Evolutionary conservation across 2,329 filamentous ascomycete genomes (phyloP), one percentile per base, ranked within the genome.

Genomic region (Pseudocercospora eumusae): DNA sequence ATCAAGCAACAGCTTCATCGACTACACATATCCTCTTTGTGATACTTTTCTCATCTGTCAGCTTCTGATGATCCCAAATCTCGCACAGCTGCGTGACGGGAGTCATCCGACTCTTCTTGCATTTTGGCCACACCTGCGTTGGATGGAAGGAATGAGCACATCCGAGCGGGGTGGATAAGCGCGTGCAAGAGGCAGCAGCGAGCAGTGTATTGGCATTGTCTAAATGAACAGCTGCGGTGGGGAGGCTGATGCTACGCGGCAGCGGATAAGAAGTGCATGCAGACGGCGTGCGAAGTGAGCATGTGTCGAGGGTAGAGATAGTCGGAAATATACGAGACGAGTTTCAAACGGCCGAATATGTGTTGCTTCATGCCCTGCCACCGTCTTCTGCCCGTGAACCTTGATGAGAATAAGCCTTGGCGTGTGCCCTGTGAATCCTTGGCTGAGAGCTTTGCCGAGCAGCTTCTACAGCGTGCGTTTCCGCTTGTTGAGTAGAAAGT

Each of bases 191-290:
- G 20, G 54, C 40, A 57, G 52, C 52, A 47, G 44, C 49, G 42
- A 64, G 61, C 63, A 63, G 61, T 62, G 66, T 66, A 66, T 66
- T 60, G 66, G 58, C 66, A 67, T 63, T 66, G 63, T 65, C 59
- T 64, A 59, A 63, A 55, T 36, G 28, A 62, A 61, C 58, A 57
- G 57, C 55, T 28, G 21, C 10, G 31, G 54, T 21, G 57, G 56
- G 31, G 57, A 25, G 15, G 23, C 23, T 25, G 25, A 31, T 52
- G 47, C 47, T 15, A 52, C 25, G 21, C 25, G 47, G 25, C 47
- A 52, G 47, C 20, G 47, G 25, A 52, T 28, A 52, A 10, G 25
- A 28, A 18, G 15, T 40, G 49, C 56, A 58, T 62, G 60, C 60
- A 62, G 50, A 50, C 28, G 31, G 55, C 28, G n/a, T 44, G 53